Conservation (phyloP, 306 rosid species). For the Boehmeria nivea region DNA sequence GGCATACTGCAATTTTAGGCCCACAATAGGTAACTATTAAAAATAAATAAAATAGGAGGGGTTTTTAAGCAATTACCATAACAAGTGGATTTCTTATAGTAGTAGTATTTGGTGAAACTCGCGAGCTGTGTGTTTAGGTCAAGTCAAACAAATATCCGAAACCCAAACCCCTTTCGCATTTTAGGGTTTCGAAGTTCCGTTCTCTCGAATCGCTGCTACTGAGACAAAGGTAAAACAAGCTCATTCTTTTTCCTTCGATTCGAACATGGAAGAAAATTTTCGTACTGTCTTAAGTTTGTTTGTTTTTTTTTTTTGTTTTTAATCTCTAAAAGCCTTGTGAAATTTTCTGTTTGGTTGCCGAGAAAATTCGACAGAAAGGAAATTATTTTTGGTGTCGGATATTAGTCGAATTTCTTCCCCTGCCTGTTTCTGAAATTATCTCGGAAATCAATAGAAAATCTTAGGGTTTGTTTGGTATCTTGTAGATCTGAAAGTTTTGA, state of each 20-base stretch:
- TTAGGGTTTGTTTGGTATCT: slow-evolving; percentile 4
- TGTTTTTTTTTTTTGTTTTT: neutral
- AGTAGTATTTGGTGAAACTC: too few relatives aligned
- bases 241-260: neutral
- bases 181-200: slow-evolving; percentile 43
- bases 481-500: slow-evolving; percentile 34
- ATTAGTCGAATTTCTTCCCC: too few relatives aligned
- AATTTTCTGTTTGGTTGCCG: too few relatives aligned
- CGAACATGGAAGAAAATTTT: neutral
- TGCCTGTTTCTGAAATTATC: too few relatives aligned
- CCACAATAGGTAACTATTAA: neutral
- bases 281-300: neutral
- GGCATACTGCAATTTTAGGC: too few relatives aligned
- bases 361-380: too few relatives aligned
- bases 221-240: slow-evolving; percentile 25
- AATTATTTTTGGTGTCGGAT: slow-evolving; percentile 3
- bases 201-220: slow-evolving; percentile 7
- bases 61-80: slow-evolving; percentile 7
- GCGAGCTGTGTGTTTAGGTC: slow-evolving; percentile 20
- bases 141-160: slow-evolving; percentile 15
- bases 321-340: too few relatives aligned
- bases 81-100: too few relatives aligned
- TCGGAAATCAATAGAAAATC: too few relatives aligned
- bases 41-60: slow-evolving; percentile 15
- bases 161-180: neutral